A percentile compares a stretch with the other conserved stretches of the same genome.
Conservation (phyloP, 2,329 filamentous ascomycete genomes). For the Venturia oleaginea region DNA sequence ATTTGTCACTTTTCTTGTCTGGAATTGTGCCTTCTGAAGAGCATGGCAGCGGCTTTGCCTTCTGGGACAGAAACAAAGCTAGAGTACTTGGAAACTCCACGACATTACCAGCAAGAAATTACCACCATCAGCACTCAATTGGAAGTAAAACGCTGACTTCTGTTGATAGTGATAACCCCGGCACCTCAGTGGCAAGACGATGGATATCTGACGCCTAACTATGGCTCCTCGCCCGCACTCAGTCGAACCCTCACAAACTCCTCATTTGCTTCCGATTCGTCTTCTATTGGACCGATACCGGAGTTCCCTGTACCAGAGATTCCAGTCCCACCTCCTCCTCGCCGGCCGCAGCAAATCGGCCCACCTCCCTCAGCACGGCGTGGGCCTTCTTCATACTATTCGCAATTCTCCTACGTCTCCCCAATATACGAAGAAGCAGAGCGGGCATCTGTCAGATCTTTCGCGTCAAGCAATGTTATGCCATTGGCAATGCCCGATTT, state of each 20-base stretch:
- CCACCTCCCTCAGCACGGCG: slow-evolving; percentile 40
- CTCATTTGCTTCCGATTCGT: slow-evolving; percentile 29
- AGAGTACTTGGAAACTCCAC: background rate
- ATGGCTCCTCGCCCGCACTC: slow-evolving; percentile 17
- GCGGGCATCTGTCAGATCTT: slow-evolving; percentile 34
- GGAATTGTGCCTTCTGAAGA: background rate
- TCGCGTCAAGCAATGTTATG: slow-evolving; percentile 41
- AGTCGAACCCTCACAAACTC: slow-evolving; percentile 29
- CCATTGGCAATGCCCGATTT: slow-evolving; percentile 33
- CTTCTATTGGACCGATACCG: slow-evolving; percentile 32
- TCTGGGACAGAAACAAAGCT: background rate
- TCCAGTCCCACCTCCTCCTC: slow-evolving; percentile 22
- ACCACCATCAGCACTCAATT: background rate
- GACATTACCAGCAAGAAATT: background rate
- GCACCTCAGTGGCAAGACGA: slow-evolving; percentile 1
- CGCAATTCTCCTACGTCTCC: slow-evolving; percentile 38
- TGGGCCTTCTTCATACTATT: slow-evolving; percentile 41
- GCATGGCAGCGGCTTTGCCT: background rate
- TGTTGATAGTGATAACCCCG: background rate
- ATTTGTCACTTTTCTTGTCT: background rate
- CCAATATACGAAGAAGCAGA: slow-evolving; percentile 42
- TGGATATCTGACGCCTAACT: background rate
- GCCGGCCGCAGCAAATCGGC: slow-evolving; percentile 34
- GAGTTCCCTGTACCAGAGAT: slow-evolving; percentile 31
- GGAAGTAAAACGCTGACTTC: background rate